These are phyloP conservation scores for Dryas drummondii DNA, from an alignment of 306 rosid species.

Conservation along the genomic window DNA sequence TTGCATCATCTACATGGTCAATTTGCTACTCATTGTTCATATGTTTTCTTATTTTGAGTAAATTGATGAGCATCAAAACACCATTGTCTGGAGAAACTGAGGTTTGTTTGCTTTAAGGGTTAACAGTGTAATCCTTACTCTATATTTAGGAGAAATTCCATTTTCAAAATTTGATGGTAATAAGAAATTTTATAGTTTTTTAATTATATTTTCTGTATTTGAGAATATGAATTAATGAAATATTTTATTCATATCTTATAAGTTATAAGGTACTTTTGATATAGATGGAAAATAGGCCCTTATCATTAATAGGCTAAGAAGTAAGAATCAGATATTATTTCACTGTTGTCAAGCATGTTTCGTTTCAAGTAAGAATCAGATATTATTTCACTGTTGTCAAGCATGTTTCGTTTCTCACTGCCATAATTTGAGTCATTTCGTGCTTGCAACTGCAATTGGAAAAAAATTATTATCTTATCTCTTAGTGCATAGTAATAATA, in stretches of 20 bases:
- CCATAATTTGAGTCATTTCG: slow-evolving; percentile 2
- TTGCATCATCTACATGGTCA: neutral
- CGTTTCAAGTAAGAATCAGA: neutral
- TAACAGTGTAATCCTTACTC: neutral
- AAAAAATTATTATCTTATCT: neutral
- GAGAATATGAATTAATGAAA: no score
- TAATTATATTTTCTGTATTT: no score
- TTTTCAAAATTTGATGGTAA: no score
- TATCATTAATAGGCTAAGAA: no score
- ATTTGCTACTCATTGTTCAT: neutral
- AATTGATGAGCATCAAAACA: neutral
- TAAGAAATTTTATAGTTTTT: no score
- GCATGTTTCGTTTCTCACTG: neutral
- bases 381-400: neutral
- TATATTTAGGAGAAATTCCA: no score
- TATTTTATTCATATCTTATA: neutral
- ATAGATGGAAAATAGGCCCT: no score
- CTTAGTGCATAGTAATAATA: neutral
- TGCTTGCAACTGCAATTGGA: neutral
- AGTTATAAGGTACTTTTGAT: neutral
- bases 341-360: neutral
- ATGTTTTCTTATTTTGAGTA: neutral
- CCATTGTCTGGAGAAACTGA: neutral
- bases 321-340: neutral
- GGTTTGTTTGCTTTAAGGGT: neutral